A percentile compares a stretch with the other conserved stretches of the same genome.
phyloP scores from a whole-genome alignment of 371 early-diverging fungal species.

The Entomophthora muscae region DNA sequence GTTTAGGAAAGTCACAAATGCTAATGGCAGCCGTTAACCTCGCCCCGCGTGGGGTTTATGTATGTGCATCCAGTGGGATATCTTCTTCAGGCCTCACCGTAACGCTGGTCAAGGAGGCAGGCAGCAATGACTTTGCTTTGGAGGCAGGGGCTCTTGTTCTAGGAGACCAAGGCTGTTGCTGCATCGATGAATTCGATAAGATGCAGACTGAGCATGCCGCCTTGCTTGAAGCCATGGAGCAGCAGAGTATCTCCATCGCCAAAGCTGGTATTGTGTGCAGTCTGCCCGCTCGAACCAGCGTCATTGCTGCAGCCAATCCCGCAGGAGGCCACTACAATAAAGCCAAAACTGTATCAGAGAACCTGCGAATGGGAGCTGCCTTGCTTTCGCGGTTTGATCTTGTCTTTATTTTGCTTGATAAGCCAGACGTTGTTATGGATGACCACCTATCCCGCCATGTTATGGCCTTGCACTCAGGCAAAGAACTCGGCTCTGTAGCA shows the following conservation, averaged over 20 bases:
- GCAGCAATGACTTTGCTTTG: constrained; percentile 54
- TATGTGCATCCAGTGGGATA: constrained; percentile 83
- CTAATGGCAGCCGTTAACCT: constrained; percentile 68
- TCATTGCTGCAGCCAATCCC: constrained; percentile 98
- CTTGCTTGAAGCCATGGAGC: constrained; percentile 99
- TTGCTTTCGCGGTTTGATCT: constrained; percentile 89
- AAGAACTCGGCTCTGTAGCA: constrained; percentile 28
- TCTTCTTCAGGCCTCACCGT: constrained; percentile 64
- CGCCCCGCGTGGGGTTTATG: constrained; percentile 77
- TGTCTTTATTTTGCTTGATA: constrained; percentile 90
- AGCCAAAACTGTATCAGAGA: constrained; percentile 54
- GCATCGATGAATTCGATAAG: constrained; percentile 99
- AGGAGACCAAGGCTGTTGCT: constrained; percentile 97
- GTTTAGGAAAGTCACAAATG: constrained; percentile 86
- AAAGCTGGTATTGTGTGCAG: constrained; percentile 99
- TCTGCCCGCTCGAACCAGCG: constrained; percentile 89
- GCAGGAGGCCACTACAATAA: constrained; percentile 92
- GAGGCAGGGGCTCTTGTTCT: constrained; percentile 87
- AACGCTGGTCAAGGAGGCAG: constrained; percentile 46
- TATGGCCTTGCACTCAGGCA: constrained; percentile 70
- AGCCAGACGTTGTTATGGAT: constrained; percentile 66
- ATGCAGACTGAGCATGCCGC: constrained; percentile 98
- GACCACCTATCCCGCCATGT: constrained; percentile 77
- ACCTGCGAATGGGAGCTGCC: constrained; percentile 60
- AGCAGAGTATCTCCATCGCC: constrained; percentile 97